A percentile compares a stretch with the other conserved stretches of the same genome.
Conservation (phyloP, 768 basidiomycete species). For the Rhizopogon roseolus region DNA sequence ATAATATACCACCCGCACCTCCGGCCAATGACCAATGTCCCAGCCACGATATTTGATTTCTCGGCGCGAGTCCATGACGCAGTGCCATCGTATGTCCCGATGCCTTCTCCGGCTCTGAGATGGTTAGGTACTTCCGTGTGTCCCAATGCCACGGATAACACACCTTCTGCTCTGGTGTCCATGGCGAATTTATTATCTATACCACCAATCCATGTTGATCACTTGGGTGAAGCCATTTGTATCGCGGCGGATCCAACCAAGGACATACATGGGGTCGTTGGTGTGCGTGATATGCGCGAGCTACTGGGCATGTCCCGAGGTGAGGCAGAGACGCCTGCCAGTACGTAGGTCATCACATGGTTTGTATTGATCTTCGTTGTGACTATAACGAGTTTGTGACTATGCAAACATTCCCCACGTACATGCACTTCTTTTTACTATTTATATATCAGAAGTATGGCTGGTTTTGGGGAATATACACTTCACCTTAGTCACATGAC, state of each 20-base stretch:
- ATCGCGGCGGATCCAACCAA: conserved; percentile 48
- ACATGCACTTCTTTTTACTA: conserved; percentile 2
- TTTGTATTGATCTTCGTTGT: too few species aligned
- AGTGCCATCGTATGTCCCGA: conserved; percentile 51
- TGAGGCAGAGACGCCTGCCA: conserved; percentile 12
- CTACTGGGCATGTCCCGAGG: conserved; percentile 62
- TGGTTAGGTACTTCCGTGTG: conserved; percentile 34
- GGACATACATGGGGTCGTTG: conserved; percentile 60
- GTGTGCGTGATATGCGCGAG: conserved; percentile 68
- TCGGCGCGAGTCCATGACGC: conserved; percentile 69
- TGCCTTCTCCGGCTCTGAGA: conserved; percentile 61
- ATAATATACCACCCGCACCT: conserved; percentile 95
- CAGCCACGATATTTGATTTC: conserved; percentile 79
- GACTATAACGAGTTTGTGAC: too few species aligned
- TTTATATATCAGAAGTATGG: conserved; percentile 6
- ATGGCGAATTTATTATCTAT: conserved; percentile 78
- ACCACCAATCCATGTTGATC: conserved; percentile 93
- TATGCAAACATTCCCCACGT: conserved; percentile 10
- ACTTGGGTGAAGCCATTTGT: conserved; percentile 83
- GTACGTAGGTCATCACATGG: neutral
- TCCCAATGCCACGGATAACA: conserved; percentile 14
- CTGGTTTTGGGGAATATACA: conserved; percentile 1
- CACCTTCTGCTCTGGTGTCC: conserved; percentile 50
- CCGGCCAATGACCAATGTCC: conserved; percentile 82
- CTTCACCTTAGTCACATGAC: conserved; percentile 1